Conservation (phyloP, 140 eudicot species). For the Stevia rebaudiana region DNA sequence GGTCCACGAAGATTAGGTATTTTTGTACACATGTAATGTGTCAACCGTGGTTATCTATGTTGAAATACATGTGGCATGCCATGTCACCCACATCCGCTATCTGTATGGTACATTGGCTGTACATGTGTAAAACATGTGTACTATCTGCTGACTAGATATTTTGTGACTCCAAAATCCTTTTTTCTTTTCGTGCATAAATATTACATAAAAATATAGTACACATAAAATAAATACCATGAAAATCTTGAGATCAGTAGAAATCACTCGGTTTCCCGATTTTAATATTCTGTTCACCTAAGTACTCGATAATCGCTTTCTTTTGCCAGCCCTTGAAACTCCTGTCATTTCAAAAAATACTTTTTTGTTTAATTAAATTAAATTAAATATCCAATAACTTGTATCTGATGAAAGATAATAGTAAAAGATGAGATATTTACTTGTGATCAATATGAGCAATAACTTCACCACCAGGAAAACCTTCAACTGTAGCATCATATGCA, state of each 20-base stretch:
- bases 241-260: constrained; percentile 37
- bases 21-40: too few relatives aligned
- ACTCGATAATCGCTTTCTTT: constrained; percentile 70
- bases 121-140: background rate
- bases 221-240: background rate
- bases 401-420: background rate
- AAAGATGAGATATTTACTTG: constrained; percentile 38
- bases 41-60: too few relatives aligned
- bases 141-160: background rate
- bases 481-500: constrained; percentile 72
- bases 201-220: too few relatives aligned
- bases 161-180: background rate
- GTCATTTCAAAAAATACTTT: constrained; percentile 8
- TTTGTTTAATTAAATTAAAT: background rate
- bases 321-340: constrained; percentile 99
- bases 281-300: constrained; percentile 45
- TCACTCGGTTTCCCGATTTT: constrained; percentile 74
- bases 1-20: too few relatives aligned
- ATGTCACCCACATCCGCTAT: too few relatives aligned
- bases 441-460: constrained; percentile 88
- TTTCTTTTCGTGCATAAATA: too few relatives aligned
- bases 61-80: too few relatives aligned
- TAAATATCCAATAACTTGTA: background rate
- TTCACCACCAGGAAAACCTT: constrained; percentile 85
- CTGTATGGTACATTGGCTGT: background rate